Percentiles rank a stretch among this genome's conserved stretches.
phyloP scores from a whole-genome alignment of 306 rosid species.

The Echinosophora koreensis region DNA sequence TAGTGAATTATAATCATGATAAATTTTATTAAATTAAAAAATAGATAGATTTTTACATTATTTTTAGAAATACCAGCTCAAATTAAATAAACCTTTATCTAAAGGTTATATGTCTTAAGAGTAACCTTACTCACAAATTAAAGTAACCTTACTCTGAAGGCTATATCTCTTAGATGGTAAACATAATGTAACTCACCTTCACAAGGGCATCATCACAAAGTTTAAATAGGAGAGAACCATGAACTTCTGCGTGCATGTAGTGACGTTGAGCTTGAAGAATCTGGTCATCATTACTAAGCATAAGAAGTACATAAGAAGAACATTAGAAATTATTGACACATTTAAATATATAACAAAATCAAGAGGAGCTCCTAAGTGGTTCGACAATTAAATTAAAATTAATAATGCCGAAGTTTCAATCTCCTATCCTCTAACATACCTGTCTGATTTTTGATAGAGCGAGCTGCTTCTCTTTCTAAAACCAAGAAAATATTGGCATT shows the following conservation, averaged over 20 bases:
- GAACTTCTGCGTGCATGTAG: conserved; percentile 62
- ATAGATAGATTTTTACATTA: too few species aligned
- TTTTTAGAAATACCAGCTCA: too few species aligned
- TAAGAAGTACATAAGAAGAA: neutral
- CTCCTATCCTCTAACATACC: neutral
- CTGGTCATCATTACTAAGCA: conserved; percentile 44
- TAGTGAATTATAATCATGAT: too few species aligned
- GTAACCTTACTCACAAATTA: too few species aligned
- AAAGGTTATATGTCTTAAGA: too few species aligned
- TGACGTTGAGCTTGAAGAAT: conserved; percentile 57
- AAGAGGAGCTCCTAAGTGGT: neutral
- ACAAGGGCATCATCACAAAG: conserved; percentile 80
- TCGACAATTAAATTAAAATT: too few species aligned
- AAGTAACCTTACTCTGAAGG: neutral
- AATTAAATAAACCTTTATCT: too few species aligned
- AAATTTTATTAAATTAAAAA: too few species aligned
- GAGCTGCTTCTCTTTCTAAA: conserved; percentile 28
- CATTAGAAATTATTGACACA: neutral
- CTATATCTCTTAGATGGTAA: neutral
- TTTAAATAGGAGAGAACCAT: conserved; percentile 50
- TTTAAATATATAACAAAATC: neutral
- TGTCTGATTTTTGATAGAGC: neutral
- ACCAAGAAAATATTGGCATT: neutral
- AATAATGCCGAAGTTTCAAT: neutral
- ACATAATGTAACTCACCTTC: conserved; percentile 52